Percentiles rank a stretch among this genome's conserved stretches.
Conservation (phyloP, 495 filamentous ascomycete species). For the Glarea lozoyensis region DNA sequence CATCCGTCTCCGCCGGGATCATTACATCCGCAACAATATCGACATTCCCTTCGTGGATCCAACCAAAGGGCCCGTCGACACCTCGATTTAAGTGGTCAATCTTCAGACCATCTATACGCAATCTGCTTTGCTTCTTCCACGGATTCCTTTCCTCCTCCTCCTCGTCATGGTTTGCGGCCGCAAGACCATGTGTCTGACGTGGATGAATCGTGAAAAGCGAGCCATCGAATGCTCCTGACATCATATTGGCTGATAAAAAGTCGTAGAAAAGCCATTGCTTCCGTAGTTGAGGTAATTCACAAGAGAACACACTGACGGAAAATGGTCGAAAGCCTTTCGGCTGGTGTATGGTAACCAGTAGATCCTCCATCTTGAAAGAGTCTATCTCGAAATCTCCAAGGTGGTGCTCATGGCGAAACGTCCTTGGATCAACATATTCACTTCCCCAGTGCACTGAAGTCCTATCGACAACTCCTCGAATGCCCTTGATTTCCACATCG, state of each 20-base stretch:
- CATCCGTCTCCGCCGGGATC: conserved; percentile 78
- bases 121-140: conserved; percentile 90
- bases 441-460: conserved; percentile 65
- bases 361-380: conserved; percentile 88
- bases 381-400: conserved; percentile 96
- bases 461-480: conserved; percentile 92
- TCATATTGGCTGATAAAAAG: conserved; percentile 87
- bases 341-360: conserved; percentile 87
- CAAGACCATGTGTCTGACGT: conserved; percentile 69
- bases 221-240: conserved; percentile 92
- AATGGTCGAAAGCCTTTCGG: conserved; percentile 86
- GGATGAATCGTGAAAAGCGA: conserved; percentile 97
- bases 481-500: conserved; percentile 88
- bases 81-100: conserved; percentile 96
- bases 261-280: conserved; percentile 99
- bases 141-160: conserved; percentile 35
- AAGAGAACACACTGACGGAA: conserved; percentile 88
- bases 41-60: conserved; percentile 94
- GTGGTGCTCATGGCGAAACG: conserved; percentile 76
- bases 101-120: conserved; percentile 85
- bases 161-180: conserved; percentile 41
- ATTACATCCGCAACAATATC: conserved; percentile 95
- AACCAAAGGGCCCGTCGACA: conserved; percentile 88
- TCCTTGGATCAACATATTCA: conserved; percentile 73
- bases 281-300: conserved; percentile 82